Evolutionary conservation across 2,329 filamentous ascomycete genomes (phyloP).

Genomic region (Massarina eburnea): DNA sequence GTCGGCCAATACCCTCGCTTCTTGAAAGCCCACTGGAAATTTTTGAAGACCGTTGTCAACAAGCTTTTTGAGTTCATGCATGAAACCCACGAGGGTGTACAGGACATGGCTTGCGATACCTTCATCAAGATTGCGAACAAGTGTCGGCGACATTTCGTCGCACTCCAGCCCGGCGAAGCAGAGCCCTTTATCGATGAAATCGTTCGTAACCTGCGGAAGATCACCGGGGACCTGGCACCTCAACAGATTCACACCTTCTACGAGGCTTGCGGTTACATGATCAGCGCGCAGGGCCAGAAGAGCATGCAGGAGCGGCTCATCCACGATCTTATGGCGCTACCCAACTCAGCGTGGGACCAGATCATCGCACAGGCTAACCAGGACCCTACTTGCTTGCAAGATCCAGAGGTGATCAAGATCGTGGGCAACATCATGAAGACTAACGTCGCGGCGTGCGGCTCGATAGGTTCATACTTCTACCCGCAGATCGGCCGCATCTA

Average conservation of each 20-base stretch:
- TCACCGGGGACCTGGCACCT: slow-evolving; percentile 90
- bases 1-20: slow-evolving; percentile 98
- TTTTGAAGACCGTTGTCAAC: slow-evolving; percentile 98
- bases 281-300: slow-evolving; percentile 95
- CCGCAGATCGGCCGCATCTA: slow-evolving; percentile 98
- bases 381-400: slow-evolving; percentile 83
- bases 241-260: slow-evolving; percentile 99
- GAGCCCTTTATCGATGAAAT: slow-evolving; percentile 99
- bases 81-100: slow-evolving; percentile 97
- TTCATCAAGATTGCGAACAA: slow-evolving; percentile 99
- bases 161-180: slow-evolving; percentile 86
- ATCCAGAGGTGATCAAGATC: slow-evolving; percentile 94
- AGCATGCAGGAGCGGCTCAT: slow-evolving; percentile 89
- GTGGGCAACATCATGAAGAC: slow-evolving; percentile 99
- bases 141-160: slow-evolving; percentile 95
- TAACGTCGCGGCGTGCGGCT: slow-evolving; percentile 96
- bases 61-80: slow-evolving; percentile 99
- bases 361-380: slow-evolving; percentile 88
- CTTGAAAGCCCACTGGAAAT: slow-evolving; percentile 99
- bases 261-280: slow-evolving; percentile 99
- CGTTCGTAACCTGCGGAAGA: slow-evolving; percentile 91
- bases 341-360: slow-evolving; percentile 91
- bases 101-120: slow-evolving; percentile 99
- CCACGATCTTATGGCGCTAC: slow-evolving; percentile 86
- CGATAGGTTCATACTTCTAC: slow-evolving; percentile 96